Evolutionary conservation across 2,329 filamentous ascomycete genomes (phyloP).

Genomic region (Xylaria sp.): DNA sequence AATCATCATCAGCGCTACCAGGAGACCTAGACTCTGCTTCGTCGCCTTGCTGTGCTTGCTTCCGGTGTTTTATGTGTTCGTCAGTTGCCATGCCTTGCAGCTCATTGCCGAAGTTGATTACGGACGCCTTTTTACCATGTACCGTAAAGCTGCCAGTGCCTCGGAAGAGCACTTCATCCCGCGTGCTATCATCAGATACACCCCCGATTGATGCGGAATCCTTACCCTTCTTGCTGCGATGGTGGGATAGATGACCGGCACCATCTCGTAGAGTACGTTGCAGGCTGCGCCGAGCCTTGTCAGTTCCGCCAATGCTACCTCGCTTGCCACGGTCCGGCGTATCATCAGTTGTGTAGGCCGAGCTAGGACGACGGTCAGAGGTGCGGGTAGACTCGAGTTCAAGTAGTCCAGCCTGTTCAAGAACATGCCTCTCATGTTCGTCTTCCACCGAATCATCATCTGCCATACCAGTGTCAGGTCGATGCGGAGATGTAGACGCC

Average conservation of each 20-base stretch:
- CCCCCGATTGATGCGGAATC: slow-evolving; percentile 72
- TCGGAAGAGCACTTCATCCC: slow-evolving; percentile 77
- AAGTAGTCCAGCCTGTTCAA: slow-evolving; percentile 74
- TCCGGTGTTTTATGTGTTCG: slow-evolving; percentile 74
- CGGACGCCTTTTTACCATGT: slow-evolving; percentile 96
- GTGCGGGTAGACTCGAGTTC: slow-evolving; percentile 56
- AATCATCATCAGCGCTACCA: slow-evolving; percentile 59
- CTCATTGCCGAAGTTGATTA: slow-evolving; percentile 95
- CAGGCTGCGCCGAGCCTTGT: slow-evolving; percentile 78
- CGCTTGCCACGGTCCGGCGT: slow-evolving; percentile 53
- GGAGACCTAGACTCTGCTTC: slow-evolving; percentile 50
- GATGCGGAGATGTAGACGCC: slow-evolving; percentile 46
- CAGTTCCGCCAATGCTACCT: slow-evolving; percentile 49
- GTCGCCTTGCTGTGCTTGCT: slow-evolving; percentile 57
- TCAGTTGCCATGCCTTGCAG: slow-evolving; percentile 81
- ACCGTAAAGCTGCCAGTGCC: slow-evolving; percentile 92
- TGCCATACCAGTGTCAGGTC: slow-evolving; percentile 46
- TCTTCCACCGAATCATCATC: slow-evolving; percentile 63
- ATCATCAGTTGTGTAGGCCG: slow-evolving; percentile 54
- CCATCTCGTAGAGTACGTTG: slow-evolving; percentile 90
- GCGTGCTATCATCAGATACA: slow-evolving; percentile 59
- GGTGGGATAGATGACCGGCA: slow-evolving; percentile 71
- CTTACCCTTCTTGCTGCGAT: slow-evolving; percentile 79
- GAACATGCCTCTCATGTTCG: slow-evolving; percentile 72
- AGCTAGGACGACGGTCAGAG: slow-evolving; percentile 55